Evolutionary conservation across 129 eudicot genomes (phyloP).

Genomic region (Arctium lappa): DNA sequence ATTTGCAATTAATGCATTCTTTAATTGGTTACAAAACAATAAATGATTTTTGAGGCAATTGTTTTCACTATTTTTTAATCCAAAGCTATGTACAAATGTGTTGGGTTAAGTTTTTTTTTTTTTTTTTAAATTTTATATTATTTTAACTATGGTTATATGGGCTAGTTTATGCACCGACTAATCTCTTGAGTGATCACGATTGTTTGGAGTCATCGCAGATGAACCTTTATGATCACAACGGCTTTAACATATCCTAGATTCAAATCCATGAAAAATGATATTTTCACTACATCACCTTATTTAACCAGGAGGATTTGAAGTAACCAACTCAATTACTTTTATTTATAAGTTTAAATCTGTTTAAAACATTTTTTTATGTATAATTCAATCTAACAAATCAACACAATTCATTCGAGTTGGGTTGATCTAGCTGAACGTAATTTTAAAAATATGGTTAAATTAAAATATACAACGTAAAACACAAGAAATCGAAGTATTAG

Average conservation of each 20-base stretch:
- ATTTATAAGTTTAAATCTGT: background rate
- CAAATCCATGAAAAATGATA: too few species aligned
- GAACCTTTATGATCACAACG: background rate
- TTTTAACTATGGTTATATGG: background rate
- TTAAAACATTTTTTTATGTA: background rate
- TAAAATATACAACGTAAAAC: background rate
- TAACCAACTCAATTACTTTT: background rate
- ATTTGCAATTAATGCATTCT: background rate
- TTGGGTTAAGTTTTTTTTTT: background rate
- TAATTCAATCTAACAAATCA: background rate
- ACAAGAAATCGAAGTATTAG: background rate
- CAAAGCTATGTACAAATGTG: background rate
- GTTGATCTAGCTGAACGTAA: background rate
- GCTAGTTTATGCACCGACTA: background rate
- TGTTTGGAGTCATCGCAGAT: background rate
- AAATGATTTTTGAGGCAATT: background rate
- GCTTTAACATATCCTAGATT: too few species aligned
- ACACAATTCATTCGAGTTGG: background rate
- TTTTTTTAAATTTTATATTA: too few species aligned
- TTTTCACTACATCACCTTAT: background rate
- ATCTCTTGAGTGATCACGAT: background rate
- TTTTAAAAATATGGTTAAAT: too few species aligned
- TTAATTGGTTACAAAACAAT: background rate
- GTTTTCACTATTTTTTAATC: background rate
- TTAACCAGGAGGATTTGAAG: background rate